Evolutionary conservation across 1,284 basidiomycete species (phyloP).

Genomic region (Porogramme epimiltina): DNA sequence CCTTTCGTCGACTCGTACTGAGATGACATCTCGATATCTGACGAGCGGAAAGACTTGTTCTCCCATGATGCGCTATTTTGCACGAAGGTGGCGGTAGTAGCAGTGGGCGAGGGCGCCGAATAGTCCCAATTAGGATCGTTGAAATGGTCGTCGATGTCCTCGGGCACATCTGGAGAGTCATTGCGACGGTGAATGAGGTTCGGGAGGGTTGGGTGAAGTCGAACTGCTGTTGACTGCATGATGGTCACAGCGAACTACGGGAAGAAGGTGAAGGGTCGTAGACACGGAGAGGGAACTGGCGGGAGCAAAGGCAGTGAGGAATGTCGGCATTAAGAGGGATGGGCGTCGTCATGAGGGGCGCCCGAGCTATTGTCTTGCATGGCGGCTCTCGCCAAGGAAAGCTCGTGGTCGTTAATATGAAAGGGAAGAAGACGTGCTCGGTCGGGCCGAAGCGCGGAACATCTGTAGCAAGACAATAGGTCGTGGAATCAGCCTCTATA

Average conservation of each 20-base stretch:
- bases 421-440: conserved; percentile 6
- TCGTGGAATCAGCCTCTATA: conserved; percentile 17
- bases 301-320: conserved; percentile 1
- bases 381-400: conserved; percentile 7
- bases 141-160: conserved; percentile 73
- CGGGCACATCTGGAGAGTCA: conserved; percentile 65
- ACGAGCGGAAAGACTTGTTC: conserved; percentile 34
- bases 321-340: conserved; percentile 24
- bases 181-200: conserved; percentile 31
- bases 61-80: conserved; percentile 28
- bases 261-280: conserved; percentile 22
- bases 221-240: conserved; percentile 37
- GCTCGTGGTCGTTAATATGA: conserved; percentile 3
- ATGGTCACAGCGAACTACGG: conserved; percentile 21
- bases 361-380: conserved; percentile 20
- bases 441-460: conserved; percentile 6
- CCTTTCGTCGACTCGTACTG: conserved; percentile 40
- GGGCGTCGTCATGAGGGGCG: conserved; percentile 7
- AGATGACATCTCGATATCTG: conserved; percentile 48
- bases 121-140: conserved; percentile 82
- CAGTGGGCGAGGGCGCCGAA: conserved; percentile 40
- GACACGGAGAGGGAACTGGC: conserved; percentile 12
- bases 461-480: conserved; percentile 25
- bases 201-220: conserved; percentile 18
- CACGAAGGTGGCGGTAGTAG: conserved; percentile 35